Evolutionary conservation across 805 yeast species (phyloP).

Genomic region (Saturnispora saitoi): DNA sequence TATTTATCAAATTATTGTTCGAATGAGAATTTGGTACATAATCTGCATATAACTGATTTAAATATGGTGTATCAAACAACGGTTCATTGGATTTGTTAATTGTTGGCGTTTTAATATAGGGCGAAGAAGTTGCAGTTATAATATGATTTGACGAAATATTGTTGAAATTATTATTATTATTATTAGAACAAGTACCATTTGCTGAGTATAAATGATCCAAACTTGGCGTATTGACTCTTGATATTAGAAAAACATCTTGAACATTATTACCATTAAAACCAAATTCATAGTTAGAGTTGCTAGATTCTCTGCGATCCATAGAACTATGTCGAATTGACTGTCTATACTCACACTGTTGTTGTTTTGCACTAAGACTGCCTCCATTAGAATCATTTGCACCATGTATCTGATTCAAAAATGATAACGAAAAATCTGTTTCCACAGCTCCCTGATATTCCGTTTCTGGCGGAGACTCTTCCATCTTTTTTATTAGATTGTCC

Average conservation of each 20-base stretch:
- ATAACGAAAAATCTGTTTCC: neutral
- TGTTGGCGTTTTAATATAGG: conserved; percentile 8
- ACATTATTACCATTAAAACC: neutral
- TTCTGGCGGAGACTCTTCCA: neutral
- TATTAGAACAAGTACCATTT: neutral
- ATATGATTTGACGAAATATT: neutral
- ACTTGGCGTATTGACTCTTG: neutral
- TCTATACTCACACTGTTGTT: neutral
- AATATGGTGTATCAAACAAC: conserved; percentile 13
- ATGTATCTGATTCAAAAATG: neutral
- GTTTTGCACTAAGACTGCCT: neutral
- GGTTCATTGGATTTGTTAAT: conserved; percentile 9
- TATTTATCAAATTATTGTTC: neutral
- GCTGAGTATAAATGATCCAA: neutral
- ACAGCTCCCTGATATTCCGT: neutral
- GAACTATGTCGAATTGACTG: neutral
- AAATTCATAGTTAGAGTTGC: neutral
- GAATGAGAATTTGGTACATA: neutral
- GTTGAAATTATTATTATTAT: no score
- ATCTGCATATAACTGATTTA: conserved; percentile 10
- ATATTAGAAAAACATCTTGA: conserved; percentile 2
- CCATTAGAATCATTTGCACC: neutral
- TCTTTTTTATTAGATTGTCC: neutral
- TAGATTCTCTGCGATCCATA: neutral
- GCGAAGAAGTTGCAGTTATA: conserved; percentile 2